These are phyloP conservation scores for Chlorencoelia australis DNA, from an alignment of 2,329 filamentous ascomycete species.

Conservation along the genomic window DNA sequence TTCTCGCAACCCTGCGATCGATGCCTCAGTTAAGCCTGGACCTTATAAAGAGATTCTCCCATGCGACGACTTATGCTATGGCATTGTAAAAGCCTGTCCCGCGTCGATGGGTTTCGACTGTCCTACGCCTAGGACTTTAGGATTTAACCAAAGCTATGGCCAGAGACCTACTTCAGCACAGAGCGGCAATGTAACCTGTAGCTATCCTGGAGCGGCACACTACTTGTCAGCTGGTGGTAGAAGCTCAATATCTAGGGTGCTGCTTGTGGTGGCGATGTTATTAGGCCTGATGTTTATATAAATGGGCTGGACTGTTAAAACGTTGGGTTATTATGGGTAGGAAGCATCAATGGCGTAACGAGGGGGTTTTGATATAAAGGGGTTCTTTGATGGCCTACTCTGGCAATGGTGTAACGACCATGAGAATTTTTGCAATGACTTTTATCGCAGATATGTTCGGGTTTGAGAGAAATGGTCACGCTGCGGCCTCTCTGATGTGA, in stretches of 20 bases:
- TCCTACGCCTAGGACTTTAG: constrained; percentile 38
- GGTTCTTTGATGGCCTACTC: too few species aligned
- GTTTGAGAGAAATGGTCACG: too few species aligned
- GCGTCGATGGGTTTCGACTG: constrained; percentile 66
- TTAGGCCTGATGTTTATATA: constrained; percentile 17
- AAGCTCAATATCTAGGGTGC: constrained; percentile 33
- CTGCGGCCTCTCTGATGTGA: too few species aligned
- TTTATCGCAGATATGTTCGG: too few species aligned
- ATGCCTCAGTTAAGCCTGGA: constrained; percentile 61
- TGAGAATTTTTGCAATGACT: too few species aligned
- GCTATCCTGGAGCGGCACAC: constrained; percentile 50
- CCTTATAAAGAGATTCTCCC: constrained; percentile 92
- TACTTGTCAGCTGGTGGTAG: constrained; percentile 42
- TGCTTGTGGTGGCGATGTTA: constrained; percentile 8
- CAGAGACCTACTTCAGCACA: constrained; percentile 14
- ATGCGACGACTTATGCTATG: constrained; percentile 79
- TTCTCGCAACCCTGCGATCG: constrained; percentile 65
- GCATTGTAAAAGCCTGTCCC: constrained; percentile 77
- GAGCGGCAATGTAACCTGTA: constrained; percentile 38
- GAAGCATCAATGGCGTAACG: constrained; percentile 19
- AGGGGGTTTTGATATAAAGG: constrained; percentile 5
- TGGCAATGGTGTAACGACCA: constrained; percentile 2
- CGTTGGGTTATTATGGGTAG: constrained; percentile 5
- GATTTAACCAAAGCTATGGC: constrained; percentile 40
- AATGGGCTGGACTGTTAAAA: constrained; percentile 7